A percentile compares a stretch with the other conserved stretches of the same genome.
Evolutionary conservation across 169 alveolate genomes (phyloP).

Genomic region (Babesia caballi): DNA sequence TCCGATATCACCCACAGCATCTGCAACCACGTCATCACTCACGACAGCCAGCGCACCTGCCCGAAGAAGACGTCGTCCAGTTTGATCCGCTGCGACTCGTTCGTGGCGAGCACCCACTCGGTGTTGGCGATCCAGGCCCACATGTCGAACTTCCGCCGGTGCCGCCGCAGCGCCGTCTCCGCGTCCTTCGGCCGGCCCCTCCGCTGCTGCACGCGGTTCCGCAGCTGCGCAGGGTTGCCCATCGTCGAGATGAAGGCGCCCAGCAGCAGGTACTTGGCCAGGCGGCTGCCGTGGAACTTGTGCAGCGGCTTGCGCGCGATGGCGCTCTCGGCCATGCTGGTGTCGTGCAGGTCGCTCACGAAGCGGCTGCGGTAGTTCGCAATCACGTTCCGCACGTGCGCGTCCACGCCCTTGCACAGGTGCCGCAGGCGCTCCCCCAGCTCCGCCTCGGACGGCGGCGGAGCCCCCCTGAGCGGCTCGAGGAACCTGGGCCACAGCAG

Average conservation of each 20-base stretch:
- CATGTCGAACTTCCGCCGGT: constrained; percentile 20
- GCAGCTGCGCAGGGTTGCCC: neutral
- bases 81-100: neutral
- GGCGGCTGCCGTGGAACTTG: constrained; percentile 56
- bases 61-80: constrained; percentile 25
- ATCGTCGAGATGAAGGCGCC: constrained; percentile 46
- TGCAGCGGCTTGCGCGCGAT: constrained; percentile 9
- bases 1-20: constrained; percentile 31
- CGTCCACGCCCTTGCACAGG: constrained; percentile 34
- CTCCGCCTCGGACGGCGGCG: neutral
- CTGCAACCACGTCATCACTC: neutral
- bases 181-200: neutral
- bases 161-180: constrained; percentile 12
- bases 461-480: neutral
- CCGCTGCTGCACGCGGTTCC: neutral
- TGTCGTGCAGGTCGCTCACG: constrained; percentile 12
- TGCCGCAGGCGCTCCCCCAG: constrained; percentile 5
- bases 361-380: constrained; percentile 20
- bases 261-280: constrained; percentile 31
- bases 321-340: neutral
- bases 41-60: constrained; percentile 6
- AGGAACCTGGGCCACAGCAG: constrained; percentile 20
- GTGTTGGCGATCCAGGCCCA: constrained; percentile 37
- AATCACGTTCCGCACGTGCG: neutral
- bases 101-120: constrained; percentile 30